Percentiles rank a stretch among this genome's conserved stretches.
phyloP scores from a whole-genome alignment of 2,329 filamentous ascomycete genomes.

The Emmonsia crescens region DNA sequence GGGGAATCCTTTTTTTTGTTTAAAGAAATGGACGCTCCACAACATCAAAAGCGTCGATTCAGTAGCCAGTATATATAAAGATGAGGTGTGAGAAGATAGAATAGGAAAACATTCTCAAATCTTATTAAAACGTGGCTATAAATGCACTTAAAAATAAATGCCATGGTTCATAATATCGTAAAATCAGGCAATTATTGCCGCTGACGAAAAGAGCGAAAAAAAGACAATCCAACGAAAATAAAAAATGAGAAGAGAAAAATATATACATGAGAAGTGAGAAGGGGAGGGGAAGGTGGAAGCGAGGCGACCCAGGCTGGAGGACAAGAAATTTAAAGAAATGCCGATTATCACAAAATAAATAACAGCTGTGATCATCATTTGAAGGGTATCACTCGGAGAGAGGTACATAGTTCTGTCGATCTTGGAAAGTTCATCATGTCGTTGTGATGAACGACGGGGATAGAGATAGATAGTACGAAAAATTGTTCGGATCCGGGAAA shows the following conservation, averaged over 20 bases:
- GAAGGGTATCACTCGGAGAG: neutral
- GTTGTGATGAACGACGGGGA: neutral
- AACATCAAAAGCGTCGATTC: neutral
- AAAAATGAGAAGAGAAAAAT: neutral
- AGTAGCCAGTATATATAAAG: neutral
- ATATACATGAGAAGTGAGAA: neutral
- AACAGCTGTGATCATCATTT: neutral
- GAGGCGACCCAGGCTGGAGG: neutral
- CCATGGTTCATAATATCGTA: neutral
- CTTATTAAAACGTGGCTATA: neutral
- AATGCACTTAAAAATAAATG: neutral
- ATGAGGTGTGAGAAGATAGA: neutral
- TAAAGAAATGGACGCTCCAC: neutral
- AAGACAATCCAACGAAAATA: neutral
- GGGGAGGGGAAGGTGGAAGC: neutral
- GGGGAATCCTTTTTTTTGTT: neutral
- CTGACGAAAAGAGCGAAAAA: neutral
- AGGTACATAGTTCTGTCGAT: neutral
- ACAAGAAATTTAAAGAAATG: neutral
- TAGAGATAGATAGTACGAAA: neutral
- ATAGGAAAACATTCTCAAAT: neutral
- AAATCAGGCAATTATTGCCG: neutral
- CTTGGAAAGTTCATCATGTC: neutral
- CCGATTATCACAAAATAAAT: neutral
- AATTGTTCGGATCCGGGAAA: neutral